phyloP scores from a whole-genome alignment of 1,284 basidiomycete genomes.

The Sanghuangporus weigelae region DNA sequence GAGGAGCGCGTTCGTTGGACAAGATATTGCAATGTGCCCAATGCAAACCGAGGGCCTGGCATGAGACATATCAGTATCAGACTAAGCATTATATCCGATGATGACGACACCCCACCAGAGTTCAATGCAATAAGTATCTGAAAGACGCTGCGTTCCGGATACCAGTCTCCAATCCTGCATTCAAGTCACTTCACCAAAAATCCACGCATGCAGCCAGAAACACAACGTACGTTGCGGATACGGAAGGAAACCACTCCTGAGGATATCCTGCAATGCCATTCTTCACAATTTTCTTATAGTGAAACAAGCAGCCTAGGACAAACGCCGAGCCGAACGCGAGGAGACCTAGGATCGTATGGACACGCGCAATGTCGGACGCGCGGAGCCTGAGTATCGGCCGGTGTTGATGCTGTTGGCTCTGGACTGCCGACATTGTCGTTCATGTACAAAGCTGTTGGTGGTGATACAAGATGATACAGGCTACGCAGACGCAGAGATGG shows the following conservation, averaged over 20 bases:
- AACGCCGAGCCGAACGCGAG: constrained; percentile 73
- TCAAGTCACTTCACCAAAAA: background rate
- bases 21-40: constrained; percentile 73
- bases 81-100: too few species aligned
- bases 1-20: constrained; percentile 43
- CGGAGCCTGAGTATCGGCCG: constrained; percentile 26
- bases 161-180: constrained; percentile 85
- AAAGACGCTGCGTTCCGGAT: constrained; percentile 83
- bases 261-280: constrained; percentile 85
- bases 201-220: background rate
- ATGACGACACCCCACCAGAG: constrained; percentile 47
- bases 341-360: constrained; percentile 68
- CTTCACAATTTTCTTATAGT: constrained; percentile 87
- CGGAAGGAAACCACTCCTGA: constrained; percentile 89
- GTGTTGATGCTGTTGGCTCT: background rate
- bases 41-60: constrained; percentile 71
- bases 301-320: constrained; percentile 59
- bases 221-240: constrained; percentile 80
- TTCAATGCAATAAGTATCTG: constrained; percentile 88
- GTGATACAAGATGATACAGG: background rate
- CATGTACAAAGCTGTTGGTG: background rate
- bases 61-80: too few species aligned
- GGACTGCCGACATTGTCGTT: background rate
- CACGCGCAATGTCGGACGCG: constrained; percentile 51
- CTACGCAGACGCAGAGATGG: background rate